Evolutionary conservation across 2,329 filamentous ascomycete species (phyloP).

Genomic region (Sporothrix inflata): DNA sequence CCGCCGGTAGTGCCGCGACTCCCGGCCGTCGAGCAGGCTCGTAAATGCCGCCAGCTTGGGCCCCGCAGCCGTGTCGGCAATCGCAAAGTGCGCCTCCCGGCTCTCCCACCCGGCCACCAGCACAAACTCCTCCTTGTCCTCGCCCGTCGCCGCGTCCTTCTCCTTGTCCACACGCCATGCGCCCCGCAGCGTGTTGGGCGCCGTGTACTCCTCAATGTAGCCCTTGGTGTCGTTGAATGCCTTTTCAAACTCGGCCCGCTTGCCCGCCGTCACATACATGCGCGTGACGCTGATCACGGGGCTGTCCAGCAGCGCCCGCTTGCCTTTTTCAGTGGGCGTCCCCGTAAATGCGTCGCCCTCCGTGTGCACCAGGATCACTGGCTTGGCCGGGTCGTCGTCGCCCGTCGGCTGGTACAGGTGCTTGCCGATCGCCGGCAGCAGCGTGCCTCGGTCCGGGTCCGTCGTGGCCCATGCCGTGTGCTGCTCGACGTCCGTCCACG

Average conservation of each 20-base stretch:
- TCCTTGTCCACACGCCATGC: conserved; percentile 50
- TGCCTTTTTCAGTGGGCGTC: background rate
- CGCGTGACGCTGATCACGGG: conserved; percentile 46
- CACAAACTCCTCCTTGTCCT: conserved; percentile 44
- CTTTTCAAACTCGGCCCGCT: conserved; percentile 41
- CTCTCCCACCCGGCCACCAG: conserved; percentile 47
- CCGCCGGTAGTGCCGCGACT: conserved; percentile 42
- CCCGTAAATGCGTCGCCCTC: conserved; percentile 39
- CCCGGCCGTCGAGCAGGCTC: conserved; percentile 30
- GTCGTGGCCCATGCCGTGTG: conserved; percentile 46
- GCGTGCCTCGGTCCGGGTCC: background rate
- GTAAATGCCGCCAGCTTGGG: conserved; percentile 35
- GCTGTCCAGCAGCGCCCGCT: conserved; percentile 37
- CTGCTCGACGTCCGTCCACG: conserved; percentile 49
- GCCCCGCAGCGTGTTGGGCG: conserved; percentile 42
- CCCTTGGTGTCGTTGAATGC: conserved; percentile 43
- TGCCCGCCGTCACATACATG: conserved; percentile 40
- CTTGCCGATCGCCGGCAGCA: conserved; percentile 16
- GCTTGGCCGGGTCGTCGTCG: conserved; percentile 29
- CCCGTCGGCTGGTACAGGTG: conserved; percentile 14
- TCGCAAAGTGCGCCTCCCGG: conserved; percentile 42
- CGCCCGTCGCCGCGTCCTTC: conserved; percentile 32
- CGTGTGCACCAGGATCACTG: conserved; percentile 49
- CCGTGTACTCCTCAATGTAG: conserved; percentile 39
- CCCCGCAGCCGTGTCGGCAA: conserved; percentile 37